phyloP scores from a whole-genome alignment of 2,329 filamentous ascomycete genomes.

The Colletotrichum sp. region DNA sequence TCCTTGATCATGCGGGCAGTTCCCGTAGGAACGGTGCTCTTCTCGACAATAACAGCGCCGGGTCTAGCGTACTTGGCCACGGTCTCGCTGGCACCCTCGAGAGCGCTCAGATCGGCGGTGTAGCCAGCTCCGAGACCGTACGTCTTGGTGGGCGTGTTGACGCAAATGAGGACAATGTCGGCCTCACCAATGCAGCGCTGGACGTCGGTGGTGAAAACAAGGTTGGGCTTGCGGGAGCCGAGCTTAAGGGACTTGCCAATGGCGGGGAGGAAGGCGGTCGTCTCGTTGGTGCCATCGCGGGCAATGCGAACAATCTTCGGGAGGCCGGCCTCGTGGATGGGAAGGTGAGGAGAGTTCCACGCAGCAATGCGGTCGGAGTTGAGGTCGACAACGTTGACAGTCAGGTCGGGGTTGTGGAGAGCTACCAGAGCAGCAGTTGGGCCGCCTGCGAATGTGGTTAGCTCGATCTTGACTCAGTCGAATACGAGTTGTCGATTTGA shows the following conservation, averaged over 20 bases:
- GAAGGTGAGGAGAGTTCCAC: slow-evolving; percentile 77
- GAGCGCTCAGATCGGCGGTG: slow-evolving; percentile 74
- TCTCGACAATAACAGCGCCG: slow-evolving; percentile 79
- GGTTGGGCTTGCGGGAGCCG: slow-evolving; percentile 61
- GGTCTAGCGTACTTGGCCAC: slow-evolving; percentile 70
- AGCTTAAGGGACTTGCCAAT: slow-evolving; percentile 36
- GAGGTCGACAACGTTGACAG: slow-evolving; percentile 77
- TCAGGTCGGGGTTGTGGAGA: slow-evolving; percentile 72
- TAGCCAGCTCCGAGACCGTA: slow-evolving; percentile 72
- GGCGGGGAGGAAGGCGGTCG: slow-evolving; percentile 44
- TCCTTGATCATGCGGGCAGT: slow-evolving; percentile 74
- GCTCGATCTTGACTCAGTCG: background rate
- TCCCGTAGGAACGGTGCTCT: slow-evolving; percentile 79
- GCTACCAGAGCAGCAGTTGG: slow-evolving; percentile 79
- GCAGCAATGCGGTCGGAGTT: slow-evolving; percentile 68
- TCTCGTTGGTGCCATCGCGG: slow-evolving; percentile 59
- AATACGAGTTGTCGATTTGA: background rate
- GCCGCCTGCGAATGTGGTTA: slow-evolving; percentile 55
- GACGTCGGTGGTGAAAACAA: slow-evolving; percentile 76
- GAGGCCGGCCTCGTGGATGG: slow-evolving; percentile 78
- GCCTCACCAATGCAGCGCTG: slow-evolving; percentile 66
- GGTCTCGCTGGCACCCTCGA: slow-evolving; percentile 72
- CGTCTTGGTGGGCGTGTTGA: slow-evolving; percentile 81
- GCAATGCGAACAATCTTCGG: slow-evolving; percentile 69
- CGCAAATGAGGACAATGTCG: slow-evolving; percentile 76